Base-by-base conservation (phyloP, 352 stramenopile species). In the Phytophthora sojae region DNA sequence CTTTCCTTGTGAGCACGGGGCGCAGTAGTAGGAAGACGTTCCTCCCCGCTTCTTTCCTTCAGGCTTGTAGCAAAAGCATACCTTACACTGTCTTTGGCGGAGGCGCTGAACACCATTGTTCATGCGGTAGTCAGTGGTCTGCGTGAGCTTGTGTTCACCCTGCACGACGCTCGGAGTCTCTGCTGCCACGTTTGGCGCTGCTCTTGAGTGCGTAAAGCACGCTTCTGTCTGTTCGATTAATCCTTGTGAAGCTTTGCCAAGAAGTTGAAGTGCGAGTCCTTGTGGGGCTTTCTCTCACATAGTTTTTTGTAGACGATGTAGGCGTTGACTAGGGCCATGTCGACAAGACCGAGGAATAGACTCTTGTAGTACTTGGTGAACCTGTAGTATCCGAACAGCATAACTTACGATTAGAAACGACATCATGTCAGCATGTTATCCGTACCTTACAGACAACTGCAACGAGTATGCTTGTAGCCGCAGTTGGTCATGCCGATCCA, bases 51-150 rank as follows among this genome's bases (percentile, higher is more conserved):
- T 62, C 9, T 74, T 69, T 0, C 30, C 55, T 8, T 61, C 8
- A 0, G 67, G 60, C 30, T 75, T 75, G 61, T 75, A 70, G 11
- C 49, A n/a, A 0, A 49, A 65, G 8, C 57, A 67, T 2, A 67
- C 57, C 6, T 72, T 67, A 23, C 51, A 67, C 4, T 60, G 55
- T 0, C 64, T 17, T 14, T 71, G 64, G 1, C 56, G 2, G 0
- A 64, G 6, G 0, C 39, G 26, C 25, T 66, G 23, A 3, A 60
- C 15, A 1, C 57, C 56, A 14, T 51, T 57, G 50, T 71, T 65
- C 21, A 61, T 1, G 0, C 64, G 55, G 0, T 21, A 61, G 4
- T 42, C 55, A 1, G 30, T 8, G 0, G 35, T 64, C 29, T 60
- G 64, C 0, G 42, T 49, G 0, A 70, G 53, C 4, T 21, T 12